Conservation (phyloP, 768 basidiomycete species). For the Jaapia argillacea region DNA sequence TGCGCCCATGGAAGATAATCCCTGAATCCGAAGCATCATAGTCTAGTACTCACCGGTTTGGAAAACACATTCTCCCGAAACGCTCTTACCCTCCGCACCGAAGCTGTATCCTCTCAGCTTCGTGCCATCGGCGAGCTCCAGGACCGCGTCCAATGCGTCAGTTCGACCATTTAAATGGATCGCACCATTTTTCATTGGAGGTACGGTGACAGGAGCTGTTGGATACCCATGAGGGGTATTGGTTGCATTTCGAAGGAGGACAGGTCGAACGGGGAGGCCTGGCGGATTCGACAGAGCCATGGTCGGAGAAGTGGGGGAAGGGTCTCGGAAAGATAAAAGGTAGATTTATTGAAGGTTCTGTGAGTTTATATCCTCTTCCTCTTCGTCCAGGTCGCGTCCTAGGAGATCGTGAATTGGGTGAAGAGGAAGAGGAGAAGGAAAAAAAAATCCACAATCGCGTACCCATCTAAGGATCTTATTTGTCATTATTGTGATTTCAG, state of each 20-base stretch:
- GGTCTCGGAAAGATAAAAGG: background rate
- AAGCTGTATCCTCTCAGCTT: conserved; percentile 87
- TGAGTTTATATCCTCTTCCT: conserved; percentile 6
- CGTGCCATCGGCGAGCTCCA: conserved; percentile 87
- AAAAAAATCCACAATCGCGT: conserved; percentile 1
- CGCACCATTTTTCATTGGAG: conserved; percentile 1
- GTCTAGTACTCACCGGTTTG: conserved; percentile 73
- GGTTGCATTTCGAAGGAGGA: background rate
- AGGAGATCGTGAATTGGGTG: conserved; percentile 5
- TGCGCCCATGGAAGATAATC: background rate
- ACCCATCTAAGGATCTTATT: background rate
- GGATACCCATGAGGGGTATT: conserved; percentile 2
- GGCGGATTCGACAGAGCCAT: conserved; percentile 1
- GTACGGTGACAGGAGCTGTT: conserved; percentile 1
- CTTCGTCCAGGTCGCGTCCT: conserved; percentile 4
- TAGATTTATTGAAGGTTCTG: background rate
- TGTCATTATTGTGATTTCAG: background rate
- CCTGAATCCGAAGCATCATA: background rate
- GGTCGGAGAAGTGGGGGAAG: too few relatives aligned
- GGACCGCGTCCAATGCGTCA: conserved; percentile 45
- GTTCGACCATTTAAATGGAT: background rate
- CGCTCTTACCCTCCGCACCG: conserved; percentile 83
- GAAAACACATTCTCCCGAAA: conserved; percentile 98
- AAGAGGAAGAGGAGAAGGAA: conserved; percentile 10
- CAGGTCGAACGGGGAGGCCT: background rate